Evolutionary conservation across 495 filamentous ascomycete genomes (phyloP), one percentile per base, ranked within the genome.

Genomic region (Letharia columbiana): DNA sequence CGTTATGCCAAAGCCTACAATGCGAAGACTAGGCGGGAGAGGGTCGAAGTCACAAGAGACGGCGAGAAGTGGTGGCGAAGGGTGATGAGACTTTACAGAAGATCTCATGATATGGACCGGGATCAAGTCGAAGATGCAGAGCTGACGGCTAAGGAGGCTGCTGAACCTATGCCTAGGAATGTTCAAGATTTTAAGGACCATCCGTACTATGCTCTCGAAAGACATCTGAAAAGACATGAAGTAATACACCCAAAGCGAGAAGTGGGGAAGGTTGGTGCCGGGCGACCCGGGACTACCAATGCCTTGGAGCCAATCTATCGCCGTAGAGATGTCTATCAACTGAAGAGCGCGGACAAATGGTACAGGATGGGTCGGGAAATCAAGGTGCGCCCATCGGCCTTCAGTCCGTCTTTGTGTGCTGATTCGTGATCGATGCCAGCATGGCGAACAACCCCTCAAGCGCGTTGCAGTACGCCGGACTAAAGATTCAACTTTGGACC

Each of bases 171-270:
- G 86, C 94, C 94, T 8, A 84, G 86, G 56, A 96, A 92, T 69
- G 84, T 97, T 23, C 84, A 86, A 56, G 93, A 98, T 71, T 95
- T 97, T 76, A 96, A 96, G 73, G 86, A 89, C 70, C 94, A 99
- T 75, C 95, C 95, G 0, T 76, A 90, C 57, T 97, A 92, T 71
- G 92, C 90, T 3, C 81, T 99, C 1, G 89, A 96, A 69, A 81
- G 95, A 56, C 92, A 98, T 77, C 76, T 99, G n/a, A 86, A 84
- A 60, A 81, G 86, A 28, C 87, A 94, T 70, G 90, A 99, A 76
- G 87, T 91, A 15, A 81, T 94, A 17, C 81, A 86, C 56, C 89
- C 86, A 1, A 90, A 86, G 56, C 80, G 84, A 12, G 77, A 83
- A n/a, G 86, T 87, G 57, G 93, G 94, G 17, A 91, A 88, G 58